These are phyloP conservation scores for Trametes gibbosa DNA, from an alignment of 768 basidiomycete species.

Conservation along the genomic window DNA sequence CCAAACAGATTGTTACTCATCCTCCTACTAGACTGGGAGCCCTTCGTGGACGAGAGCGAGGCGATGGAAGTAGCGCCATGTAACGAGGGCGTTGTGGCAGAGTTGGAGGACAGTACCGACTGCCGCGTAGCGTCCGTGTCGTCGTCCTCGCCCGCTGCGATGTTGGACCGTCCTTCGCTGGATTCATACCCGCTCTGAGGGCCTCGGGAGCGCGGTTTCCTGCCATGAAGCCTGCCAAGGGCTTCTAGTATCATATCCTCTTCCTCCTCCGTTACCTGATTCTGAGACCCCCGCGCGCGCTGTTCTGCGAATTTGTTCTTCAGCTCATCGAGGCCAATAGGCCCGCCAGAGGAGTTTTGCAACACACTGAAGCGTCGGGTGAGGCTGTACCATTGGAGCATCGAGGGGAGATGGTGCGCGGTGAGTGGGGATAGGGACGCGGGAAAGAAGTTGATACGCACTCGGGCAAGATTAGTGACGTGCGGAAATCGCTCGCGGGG, in stretches of 20 bases:
- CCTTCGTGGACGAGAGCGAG: conserved; percentile 35
- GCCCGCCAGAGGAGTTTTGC: conserved; percentile 63
- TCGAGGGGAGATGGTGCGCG: conserved; percentile 17
- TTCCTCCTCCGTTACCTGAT: conserved; percentile 77
- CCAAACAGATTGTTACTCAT: conserved; percentile 88
- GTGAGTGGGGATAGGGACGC: conserved; percentile 12
- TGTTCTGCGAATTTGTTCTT: conserved; percentile 71
- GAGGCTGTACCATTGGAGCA: conserved; percentile 49
- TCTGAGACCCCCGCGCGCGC: conserved; percentile 61
- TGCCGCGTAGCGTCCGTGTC: conserved; percentile 14
- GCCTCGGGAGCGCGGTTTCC: conserved; percentile 24
- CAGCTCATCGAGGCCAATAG: conserved; percentile 63
- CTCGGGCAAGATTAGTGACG: conserved; percentile 84
- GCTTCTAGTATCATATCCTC: conserved; percentile 83
- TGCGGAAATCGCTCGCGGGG: conserved; percentile 75
- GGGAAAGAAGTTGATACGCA: conserved; percentile 41
- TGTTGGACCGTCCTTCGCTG: conserved; percentile 9
- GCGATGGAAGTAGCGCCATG: conserved; percentile 24
- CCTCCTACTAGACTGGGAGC: conserved; percentile 55
- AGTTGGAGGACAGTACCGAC: conserved; percentile 29
- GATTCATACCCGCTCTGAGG: conserved; percentile 11
- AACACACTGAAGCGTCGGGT: conserved; percentile 81
- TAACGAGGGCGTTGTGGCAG: conserved; percentile 36
- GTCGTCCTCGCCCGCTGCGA: conserved; percentile 9
- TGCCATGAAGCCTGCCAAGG: conserved; percentile 52